Percentiles rank a stretch among this genome's conserved stretches.
Evolutionary conservation across 352 stramenopile genomes (phyloP).

Genomic region (Globisporangium cystogenes): DNA sequence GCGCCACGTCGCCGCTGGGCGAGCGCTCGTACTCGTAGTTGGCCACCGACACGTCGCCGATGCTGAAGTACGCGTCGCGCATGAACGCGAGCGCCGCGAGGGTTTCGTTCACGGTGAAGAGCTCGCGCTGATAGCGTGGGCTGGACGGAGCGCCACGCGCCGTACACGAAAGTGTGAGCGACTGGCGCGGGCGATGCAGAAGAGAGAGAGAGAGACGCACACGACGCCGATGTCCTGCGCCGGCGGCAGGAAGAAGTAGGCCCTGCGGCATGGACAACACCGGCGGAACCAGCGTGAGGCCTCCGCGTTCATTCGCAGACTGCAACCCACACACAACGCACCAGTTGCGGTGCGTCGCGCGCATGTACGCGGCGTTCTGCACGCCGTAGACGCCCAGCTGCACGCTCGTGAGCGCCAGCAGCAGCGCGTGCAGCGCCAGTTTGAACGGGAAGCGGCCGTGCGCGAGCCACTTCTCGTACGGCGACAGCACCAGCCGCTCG

Average conservation of each 20-base stretch:
- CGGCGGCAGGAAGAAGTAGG: conserved; percentile 78
- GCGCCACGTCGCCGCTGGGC: conserved; percentile 18
- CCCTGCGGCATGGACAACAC: conserved; percentile 21
- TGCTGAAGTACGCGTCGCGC: conserved; percentile 72
- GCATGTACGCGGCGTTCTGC: conserved; percentile 83
- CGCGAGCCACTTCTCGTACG: conserved; percentile 69
- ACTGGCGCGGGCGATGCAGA: not conserved
- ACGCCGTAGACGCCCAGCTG: conserved; percentile 77
- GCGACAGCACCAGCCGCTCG: conserved; percentile 66
- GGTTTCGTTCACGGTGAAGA: conserved; percentile 77
- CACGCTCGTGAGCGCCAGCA: conserved; percentile 62
- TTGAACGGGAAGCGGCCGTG: conserved; percentile 84
- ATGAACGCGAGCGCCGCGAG: conserved; percentile 56
- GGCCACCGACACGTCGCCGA: conserved; percentile 57
- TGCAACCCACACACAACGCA: conserved; percentile 4
- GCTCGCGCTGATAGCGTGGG: conserved; percentile 51
- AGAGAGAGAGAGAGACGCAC: conserved; percentile 19
- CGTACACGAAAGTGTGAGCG: not conserved
- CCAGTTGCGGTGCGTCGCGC: conserved; percentile 80
- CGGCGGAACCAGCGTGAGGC: too few species aligned
- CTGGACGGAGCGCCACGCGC: conserved; percentile 10
- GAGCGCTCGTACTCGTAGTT: conserved; percentile 74
- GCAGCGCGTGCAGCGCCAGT: conserved; percentile 64
- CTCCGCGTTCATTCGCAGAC: too few species aligned
- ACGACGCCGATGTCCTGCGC: conserved; percentile 43